A percentile compares a stretch with the other conserved stretches of the same genome.
phyloP scores from a whole-genome alignment of 1,284 basidiomycete genomes.

The Rhizoctonia solani region DNA sequence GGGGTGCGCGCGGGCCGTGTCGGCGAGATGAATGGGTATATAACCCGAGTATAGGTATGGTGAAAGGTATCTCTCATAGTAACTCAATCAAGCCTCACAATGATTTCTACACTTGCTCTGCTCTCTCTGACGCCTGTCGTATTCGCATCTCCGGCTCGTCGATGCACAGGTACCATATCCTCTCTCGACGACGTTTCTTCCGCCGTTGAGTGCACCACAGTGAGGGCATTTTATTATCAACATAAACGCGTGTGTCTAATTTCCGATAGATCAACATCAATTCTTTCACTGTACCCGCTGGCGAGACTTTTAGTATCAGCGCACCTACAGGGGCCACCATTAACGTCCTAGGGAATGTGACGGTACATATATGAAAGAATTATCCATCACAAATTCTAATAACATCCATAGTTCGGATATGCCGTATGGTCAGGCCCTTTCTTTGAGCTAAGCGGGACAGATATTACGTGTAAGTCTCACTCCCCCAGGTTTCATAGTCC shows the following conservation, averaged over 20 bases:
- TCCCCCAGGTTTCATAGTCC: background rate
- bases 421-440: slow-evolving; percentile 53
- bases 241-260: background rate
- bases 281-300: slow-evolving; percentile 45
- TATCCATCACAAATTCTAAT: background rate
- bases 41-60: no score
- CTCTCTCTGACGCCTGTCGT: background rate
- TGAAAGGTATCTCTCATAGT: no score
- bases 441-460: slow-evolving; percentile 41
- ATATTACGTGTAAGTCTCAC: slow-evolving; percentile 11
- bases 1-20: no score
- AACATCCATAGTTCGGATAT: slow-evolving; percentile 47
- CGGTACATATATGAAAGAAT: background rate
- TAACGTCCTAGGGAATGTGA: slow-evolving; percentile 55
- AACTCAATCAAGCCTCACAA: background rate
- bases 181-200: slow-evolving; percentile 25
- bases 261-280: slow-evolving; percentile 33
- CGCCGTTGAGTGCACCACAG: slow-evolving; percentile 31
- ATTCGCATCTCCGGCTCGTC: slow-evolving; percentile 4
- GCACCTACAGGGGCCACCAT: slow-evolving; percentile 53
- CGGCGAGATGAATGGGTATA: no score
- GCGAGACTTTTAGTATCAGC: slow-evolving; percentile 49
- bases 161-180: slow-evolving; percentile 36
- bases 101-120: background rate
- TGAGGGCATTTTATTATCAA: background rate